Percentiles rank a stretch among this genome's conserved stretches.
These are phyloP conservation scores for Pisolithus orientalis DNA, from an alignment of 768 basidiomycete species.

Conservation along the genomic window DNA sequence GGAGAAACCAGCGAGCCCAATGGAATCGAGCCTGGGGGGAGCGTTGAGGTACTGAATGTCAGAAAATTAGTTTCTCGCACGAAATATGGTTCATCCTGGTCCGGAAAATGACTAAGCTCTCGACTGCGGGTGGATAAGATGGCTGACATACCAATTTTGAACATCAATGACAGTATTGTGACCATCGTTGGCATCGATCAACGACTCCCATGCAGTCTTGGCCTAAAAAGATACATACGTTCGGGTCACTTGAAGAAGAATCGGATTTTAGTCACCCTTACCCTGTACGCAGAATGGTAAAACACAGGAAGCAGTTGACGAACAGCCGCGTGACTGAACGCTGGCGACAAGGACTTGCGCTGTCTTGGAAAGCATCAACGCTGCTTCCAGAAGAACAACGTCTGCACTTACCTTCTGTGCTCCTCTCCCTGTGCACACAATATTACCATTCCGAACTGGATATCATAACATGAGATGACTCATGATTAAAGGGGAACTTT, in stretches of 20 bases:
- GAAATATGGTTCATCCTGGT: slow-evolving; percentile 7
- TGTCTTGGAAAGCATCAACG: slow-evolving; percentile 9
- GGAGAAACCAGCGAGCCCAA: slow-evolving; percentile 18
- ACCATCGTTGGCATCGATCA: background rate
- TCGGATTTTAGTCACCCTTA: background rate
- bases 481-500: background rate
- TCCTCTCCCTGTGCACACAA: slow-evolving; percentile 37
- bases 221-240: slow-evolving; percentile 2
- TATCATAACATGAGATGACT: background rate
- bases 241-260: background rate
- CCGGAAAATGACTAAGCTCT: background rate
- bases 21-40: slow-evolving; percentile 32
- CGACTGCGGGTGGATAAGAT: background rate
- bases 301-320: slow-evolving; percentile 18
- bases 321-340: slow-evolving; percentile 13
- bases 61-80: background rate
- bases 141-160: slow-evolving; percentile 3
- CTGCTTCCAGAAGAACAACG: background rate
- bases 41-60: background rate
- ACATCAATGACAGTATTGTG: slow-evolving; percentile 3
- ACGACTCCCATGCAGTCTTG: slow-evolving; percentile 11
- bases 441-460: slow-evolving; percentile 31
- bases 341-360: slow-evolving; percentile 11
- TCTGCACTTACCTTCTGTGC: slow-evolving; percentile 31
- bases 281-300: slow-evolving; percentile 15